Percentiles rank a stretch among this genome's conserved stretches.
Evolutionary conservation across 192 early-diverging fungal genomes (phyloP).

Genomic region (Gonapodya prolifera): DNA sequence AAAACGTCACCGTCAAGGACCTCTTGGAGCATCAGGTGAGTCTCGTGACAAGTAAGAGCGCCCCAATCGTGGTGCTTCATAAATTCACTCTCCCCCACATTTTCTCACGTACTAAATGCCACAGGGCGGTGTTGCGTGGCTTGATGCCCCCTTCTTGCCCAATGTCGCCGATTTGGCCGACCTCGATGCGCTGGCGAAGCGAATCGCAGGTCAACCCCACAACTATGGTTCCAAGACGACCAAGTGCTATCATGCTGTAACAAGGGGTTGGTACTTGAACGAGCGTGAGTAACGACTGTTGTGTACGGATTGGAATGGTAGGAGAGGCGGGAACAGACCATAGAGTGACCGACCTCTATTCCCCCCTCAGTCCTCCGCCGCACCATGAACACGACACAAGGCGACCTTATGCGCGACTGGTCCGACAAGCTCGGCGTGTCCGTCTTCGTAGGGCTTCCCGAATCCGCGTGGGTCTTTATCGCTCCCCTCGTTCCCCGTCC

Average conservation of each 20-base stretch:
- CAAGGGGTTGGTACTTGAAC: constrained; percentile 62
- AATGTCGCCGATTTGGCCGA: constrained; percentile 28
- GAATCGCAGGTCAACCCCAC: constrained; percentile 45
- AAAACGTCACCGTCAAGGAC: constrained; percentile 46
- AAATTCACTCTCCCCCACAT: background rate
- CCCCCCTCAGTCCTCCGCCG: background rate
- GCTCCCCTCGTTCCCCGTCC: too few relatives aligned
- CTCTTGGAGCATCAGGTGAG: constrained; percentile 42
- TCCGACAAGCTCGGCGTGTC: background rate
- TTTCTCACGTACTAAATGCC: background rate
- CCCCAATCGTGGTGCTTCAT: background rate
- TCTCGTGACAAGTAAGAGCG: too few relatives aligned
- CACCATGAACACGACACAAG: background rate
- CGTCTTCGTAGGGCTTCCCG: constrained; percentile 2
- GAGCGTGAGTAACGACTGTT: constrained; percentile 16
- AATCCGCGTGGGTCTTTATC: too few relatives aligned
- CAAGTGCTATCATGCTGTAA: constrained; percentile 16
- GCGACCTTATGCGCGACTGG: background rate
- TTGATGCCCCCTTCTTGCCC: constrained; percentile 31
- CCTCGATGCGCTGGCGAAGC: constrained; percentile 28
- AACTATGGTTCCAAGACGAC: constrained; percentile 36
- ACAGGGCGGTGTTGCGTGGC: constrained; percentile 37
- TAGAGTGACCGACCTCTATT: background rate
- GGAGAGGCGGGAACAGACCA: too few relatives aligned
- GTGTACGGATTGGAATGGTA: background rate